These are phyloP conservation scores for Leishmania mexicana DNA, from an alignment of 208 protist species.

Conservation along the genomic window DNA sequence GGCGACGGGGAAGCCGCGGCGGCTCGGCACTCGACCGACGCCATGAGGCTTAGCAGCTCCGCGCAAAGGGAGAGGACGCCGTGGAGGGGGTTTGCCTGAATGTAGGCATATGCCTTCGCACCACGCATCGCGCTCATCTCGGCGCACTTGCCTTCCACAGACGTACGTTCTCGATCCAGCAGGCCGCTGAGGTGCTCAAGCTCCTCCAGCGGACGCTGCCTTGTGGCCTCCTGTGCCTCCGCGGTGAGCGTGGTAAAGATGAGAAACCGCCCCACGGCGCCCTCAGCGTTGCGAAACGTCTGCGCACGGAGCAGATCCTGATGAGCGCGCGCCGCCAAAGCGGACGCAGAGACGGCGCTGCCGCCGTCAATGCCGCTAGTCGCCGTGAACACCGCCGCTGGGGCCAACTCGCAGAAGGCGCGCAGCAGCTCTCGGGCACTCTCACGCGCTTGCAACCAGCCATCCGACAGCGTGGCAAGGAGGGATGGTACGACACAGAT, in stretches of 20 bases:
- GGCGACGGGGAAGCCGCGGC: not conserved
- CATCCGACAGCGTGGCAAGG: constrained; percentile 65
- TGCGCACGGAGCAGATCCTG: constrained; percentile 37
- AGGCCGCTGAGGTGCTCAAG: constrained; percentile 22
- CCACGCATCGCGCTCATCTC: constrained; percentile 34
- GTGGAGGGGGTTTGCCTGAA: constrained; percentile 69
- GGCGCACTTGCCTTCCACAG: constrained; percentile 32
- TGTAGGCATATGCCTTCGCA: constrained; percentile 47
- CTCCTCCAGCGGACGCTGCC: constrained; percentile 25
- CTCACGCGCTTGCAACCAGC: constrained; percentile 68
- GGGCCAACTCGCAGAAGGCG: constrained; percentile 45
- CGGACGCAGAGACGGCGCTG: not conserved
- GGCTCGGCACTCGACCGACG: constrained; percentile 6
- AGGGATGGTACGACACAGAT: constrained; percentile 44
- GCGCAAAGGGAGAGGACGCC: constrained; percentile 69
- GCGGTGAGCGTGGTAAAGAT: constrained; percentile 31
- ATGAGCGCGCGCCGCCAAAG: constrained; percentile 16
- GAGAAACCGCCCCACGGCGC: constrained; percentile 63
- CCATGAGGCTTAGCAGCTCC: constrained; percentile 40
- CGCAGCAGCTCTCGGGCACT: constrained; percentile 53
- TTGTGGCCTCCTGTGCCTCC: constrained; percentile 5
- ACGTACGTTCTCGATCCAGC: constrained; percentile 20
- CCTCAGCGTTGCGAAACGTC: constrained; percentile 74
- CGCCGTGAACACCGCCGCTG: constrained; percentile 30
- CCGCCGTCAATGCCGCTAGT: constrained; percentile 2